These are phyloP conservation scores for Alternaria viburni DNA, from an alignment of 2,329 filamentous ascomycete species.

Conservation along the genomic window DNA sequence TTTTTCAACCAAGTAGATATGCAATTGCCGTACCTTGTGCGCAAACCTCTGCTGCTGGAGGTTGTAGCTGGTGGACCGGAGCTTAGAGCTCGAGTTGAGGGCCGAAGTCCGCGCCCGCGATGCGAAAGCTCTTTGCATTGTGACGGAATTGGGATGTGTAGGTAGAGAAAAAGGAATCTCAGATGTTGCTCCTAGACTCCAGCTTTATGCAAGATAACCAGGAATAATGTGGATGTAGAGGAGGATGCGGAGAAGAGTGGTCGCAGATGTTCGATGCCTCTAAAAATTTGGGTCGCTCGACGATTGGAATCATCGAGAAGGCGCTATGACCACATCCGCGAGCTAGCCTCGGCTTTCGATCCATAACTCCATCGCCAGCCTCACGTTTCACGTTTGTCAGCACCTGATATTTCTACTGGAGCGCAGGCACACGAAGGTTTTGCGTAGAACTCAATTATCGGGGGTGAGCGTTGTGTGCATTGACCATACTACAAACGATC, in stretches of 20 bases:
- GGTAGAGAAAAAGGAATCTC: constrained; percentile 26
- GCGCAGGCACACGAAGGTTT: background rate
- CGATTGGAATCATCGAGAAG: constrained; percentile 19
- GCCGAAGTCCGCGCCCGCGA: constrained; percentile 80
- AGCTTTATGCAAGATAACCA: constrained; percentile 42
- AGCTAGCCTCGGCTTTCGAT: constrained; percentile 16
- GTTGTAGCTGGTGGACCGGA: constrained; percentile 63
- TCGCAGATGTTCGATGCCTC: constrained; percentile 8
- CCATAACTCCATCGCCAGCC: constrained; percentile 4
- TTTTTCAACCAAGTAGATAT: background rate
- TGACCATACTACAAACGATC: background rate
- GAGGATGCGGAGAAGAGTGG: constrained; percentile 28
- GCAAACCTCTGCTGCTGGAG: constrained; percentile 94
- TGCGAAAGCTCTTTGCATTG: constrained; percentile 95
- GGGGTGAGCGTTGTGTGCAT: background rate
- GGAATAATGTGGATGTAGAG: constrained; percentile 33
- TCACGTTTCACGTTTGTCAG: background rate
- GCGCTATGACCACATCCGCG: constrained; percentile 11
- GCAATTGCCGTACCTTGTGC: constrained; percentile 76
- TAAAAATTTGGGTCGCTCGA: constrained; percentile 13
- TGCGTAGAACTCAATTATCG: background rate
- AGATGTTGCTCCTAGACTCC: constrained; percentile 46
- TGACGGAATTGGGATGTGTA: constrained; percentile 49
- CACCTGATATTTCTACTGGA: background rate
- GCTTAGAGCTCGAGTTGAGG: constrained; percentile 68